Base-by-base conservation (phyloP, 257 asterid genomes). In the Thymus mandschuricus region DNA sequence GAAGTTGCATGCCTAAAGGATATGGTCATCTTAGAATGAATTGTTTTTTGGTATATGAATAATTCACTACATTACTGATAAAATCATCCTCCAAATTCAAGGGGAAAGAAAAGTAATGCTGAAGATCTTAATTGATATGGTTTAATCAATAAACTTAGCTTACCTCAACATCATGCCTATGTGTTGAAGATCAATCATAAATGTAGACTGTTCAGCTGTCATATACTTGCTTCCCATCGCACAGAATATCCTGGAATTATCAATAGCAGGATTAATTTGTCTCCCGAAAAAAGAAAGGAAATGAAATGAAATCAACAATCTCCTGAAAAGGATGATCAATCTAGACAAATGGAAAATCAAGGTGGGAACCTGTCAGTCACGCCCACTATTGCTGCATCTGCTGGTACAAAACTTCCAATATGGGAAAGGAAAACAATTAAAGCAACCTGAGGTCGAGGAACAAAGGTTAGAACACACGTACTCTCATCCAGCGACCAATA, bases 171-270 rank as follows among this genome's bases (percentile, higher is more conserved):
- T 94, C 81, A 87, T 84, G 67, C 97, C 95, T 64, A 94, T 96
- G 84, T 94, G 99, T 78, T 94, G 97, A 73, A 94, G 96, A 83
- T 94, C 99, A 85, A 89, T 94, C 99, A 94, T 94, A 79, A 94
- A 94, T 27, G 99, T 89, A 29, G 99, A 94, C 70, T 94, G 97
- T 78, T 91, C 99, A 71, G 95, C 96, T 21, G 97, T 89, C 99
- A 94, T 94, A 77, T 81, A 89, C 83, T 84, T 94, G 87, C 96
- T 89, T 52, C 97, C 99, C 81, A 78, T 89, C 15, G 99, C 97
- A 80, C 97, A 94, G 76, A 94, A 91, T 80, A 94, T 94, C 92
- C 99, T 94, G 80, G 66, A 59, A 76, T 58, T 69, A 75, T 10
- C 15, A 65, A 69, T 65, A 51, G 50, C 10, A 70, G 70, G 51